phyloP scores from a whole-genome alignment of 1,139 yeast species.

The Geotrichum reessii region DNA sequence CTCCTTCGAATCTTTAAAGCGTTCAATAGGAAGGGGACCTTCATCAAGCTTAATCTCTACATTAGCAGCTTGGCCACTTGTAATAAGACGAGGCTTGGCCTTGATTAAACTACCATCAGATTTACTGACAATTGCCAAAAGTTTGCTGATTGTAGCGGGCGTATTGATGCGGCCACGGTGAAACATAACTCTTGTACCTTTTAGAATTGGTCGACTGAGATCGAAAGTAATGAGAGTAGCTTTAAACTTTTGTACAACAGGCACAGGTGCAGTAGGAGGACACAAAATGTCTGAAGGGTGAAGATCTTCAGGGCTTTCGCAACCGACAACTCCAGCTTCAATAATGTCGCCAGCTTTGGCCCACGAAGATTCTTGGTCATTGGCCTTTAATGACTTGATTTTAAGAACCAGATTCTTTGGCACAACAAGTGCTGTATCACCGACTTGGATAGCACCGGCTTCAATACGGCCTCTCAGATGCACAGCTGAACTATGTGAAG shows the following conservation, averaged over 20 bases:
- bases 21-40: conserved; percentile 53
- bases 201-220: conserved; percentile 63
- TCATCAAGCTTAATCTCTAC: conserved; percentile 62
- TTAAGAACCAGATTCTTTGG: conserved; percentile 45
- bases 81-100: conserved; percentile 63
- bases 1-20: conserved; percentile 52
- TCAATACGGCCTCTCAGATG: conserved; percentile 64
- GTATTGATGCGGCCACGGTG: conserved; percentile 77
- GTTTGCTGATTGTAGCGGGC: conserved; percentile 62
- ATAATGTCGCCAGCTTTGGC: conserved; percentile 71
- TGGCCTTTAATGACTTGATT: conserved; percentile 42
- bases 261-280: conserved; percentile 44
- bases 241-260: conserved; percentile 47
- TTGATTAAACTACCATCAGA: conserved; percentile 41
- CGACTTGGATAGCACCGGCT: conserved; percentile 70
- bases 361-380: conserved; percentile 34
- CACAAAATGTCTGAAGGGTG: conserved; percentile 73
- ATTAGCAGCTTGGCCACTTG: conserved; percentile 65
- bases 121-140: conserved; percentile 48
- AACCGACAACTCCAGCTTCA: conserved; percentile 50
- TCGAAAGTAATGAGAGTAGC: conserved; percentile 64
- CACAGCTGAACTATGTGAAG: conserved; percentile 35
- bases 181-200: conserved; percentile 76
- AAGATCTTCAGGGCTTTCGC: conserved; percentile 46
- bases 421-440: conserved; percentile 59